Conservation (phyloP, 192 early-diverging fungal species). For the Neocallimastix lanati region DNA sequence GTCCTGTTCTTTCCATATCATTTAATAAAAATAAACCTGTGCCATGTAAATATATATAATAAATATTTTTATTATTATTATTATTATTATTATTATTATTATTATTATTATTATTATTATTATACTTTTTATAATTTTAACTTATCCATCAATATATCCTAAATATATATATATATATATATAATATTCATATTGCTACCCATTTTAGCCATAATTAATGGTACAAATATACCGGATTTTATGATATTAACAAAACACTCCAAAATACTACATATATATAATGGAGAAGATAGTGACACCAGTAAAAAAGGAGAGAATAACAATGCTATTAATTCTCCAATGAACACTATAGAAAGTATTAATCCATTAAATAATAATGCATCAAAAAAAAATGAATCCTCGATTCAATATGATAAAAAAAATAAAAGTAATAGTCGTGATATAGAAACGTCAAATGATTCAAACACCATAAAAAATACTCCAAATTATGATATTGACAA, state of each 20-base stretch:
- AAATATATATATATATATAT: too few species aligned
- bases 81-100: too few species aligned
- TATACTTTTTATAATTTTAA: too few species aligned
- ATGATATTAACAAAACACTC: neutral
- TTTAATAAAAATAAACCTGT: neutral
- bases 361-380: neutral
- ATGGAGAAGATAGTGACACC: neutral
- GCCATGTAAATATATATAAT: neutral
- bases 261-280: neutral
- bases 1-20: neutral
- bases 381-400: neutral
- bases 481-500: neutral
- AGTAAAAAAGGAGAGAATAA: neutral
- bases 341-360: neutral
- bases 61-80: too few species aligned
- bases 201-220: neutral
- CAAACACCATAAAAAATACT: neutral
- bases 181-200: too few species aligned
- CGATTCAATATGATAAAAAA: neutral
- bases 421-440: too few species aligned
- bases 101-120: too few species aligned
- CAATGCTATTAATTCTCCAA: neutral
- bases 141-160: too few species aligned
- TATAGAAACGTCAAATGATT: neutral
- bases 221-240: neutral